Evolutionary conservation across 2,329 filamentous ascomycete genomes (phyloP), one percentile per base, ranked within the genome.

Genomic region (Fusarium haematococcum): DNA sequence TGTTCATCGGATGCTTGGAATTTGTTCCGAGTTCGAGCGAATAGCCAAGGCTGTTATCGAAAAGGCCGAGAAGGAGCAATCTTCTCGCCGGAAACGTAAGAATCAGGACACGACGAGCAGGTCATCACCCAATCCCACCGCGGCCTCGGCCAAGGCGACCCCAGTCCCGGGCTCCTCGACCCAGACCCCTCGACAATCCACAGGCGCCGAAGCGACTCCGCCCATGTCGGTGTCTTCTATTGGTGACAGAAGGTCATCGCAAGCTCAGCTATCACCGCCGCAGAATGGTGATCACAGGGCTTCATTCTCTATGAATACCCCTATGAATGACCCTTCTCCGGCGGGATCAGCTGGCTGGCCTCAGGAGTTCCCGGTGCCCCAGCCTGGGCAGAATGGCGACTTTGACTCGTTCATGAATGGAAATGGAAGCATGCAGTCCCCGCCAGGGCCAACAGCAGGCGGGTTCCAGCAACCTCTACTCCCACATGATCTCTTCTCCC

Each of bases 1-100:
- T 78, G 94, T 98, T 6, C 94, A 95, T 80, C 93, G 97, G 59
- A 98, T 98, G 95, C 89, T 98, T 20, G 93, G 92, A 27, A 93
- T 98, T 1, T 98, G 96, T 82, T 91, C 94, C n/a, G 97, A 99
- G 79, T 99, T 99, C 77, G 95, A 98, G 82, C 91, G 97, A 68
- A 98, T 99, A 74, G 95, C 95, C 39, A 94, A 93, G 79, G 91
- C 95, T 4, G 95, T 98, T 10, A 91, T 98, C 54, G 96, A 98
- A 69, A 97, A 95, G 81, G 91, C 94, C 1, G 96, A 98, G 80
- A 95, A 93, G 79, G 96, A 98, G 61, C 90, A 93, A 39, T 89
- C 92, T 30, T 92, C 91, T 6, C 91, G 94, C 68, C 91, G 94
- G 67, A 98, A 98, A 86, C 91, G 96, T 70, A 98, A 97, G 88